Percentiles rank a stretch among this genome's conserved stretches.
Conservation (phyloP, 768 basidiomycete genomes). For the Leccinum subgranulosum region DNA sequence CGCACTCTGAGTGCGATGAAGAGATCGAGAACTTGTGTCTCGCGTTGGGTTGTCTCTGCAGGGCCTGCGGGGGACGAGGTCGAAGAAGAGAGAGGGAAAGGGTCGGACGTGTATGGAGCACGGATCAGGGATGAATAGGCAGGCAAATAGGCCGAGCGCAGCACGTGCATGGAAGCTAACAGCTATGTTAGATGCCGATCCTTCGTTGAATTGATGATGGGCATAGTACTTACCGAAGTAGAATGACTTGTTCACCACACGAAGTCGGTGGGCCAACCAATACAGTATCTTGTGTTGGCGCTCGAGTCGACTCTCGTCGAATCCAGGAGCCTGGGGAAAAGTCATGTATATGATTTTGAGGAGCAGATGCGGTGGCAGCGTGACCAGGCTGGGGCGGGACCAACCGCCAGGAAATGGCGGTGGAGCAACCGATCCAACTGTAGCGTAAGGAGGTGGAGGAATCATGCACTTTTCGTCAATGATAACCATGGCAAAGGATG, state of each 20-base stretch:
- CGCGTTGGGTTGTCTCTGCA: slow-evolving; percentile 57
- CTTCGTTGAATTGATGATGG: not conserved
- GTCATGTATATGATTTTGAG: slow-evolving; percentile 66
- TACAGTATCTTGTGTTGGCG: slow-evolving; percentile 65
- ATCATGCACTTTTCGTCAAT: slow-evolving; percentile 42
- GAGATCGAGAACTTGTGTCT: slow-evolving; percentile 70
- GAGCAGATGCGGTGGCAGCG: slow-evolving; percentile 60
- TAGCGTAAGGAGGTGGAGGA: slow-evolving; percentile 37
- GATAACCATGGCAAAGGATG: slow-evolving; percentile 38
- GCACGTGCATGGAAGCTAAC: slow-evolving; percentile 75
- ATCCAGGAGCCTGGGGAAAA: slow-evolving; percentile 50
- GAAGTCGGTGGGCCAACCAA: slow-evolving; percentile 62
- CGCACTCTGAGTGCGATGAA: slow-evolving; percentile 79
- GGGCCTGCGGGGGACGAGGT: slow-evolving; percentile 23
- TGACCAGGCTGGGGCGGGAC: slow-evolving; percentile 23
- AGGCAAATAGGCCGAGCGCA: slow-evolving; percentile 72
- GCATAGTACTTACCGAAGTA: slow-evolving; percentile 52
- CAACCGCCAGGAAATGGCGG: slow-evolving; percentile 34
- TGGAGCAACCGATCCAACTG: slow-evolving; percentile 22
- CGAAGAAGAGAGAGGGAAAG: slow-evolving; percentile 55
- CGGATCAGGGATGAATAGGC: slow-evolving; percentile 62
- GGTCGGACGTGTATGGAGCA: slow-evolving; percentile 71
- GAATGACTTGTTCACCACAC: slow-evolving; percentile 62
- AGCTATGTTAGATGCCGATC: not conserved
- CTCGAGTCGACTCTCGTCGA: slow-evolving; percentile 40